Percentiles rank a stretch among this genome's conserved stretches.
These are phyloP conservation scores for Huntiella bhutanensis DNA, from an alignment of 2,329 filamentous ascomycete species.

Conservation along the genomic window DNA sequence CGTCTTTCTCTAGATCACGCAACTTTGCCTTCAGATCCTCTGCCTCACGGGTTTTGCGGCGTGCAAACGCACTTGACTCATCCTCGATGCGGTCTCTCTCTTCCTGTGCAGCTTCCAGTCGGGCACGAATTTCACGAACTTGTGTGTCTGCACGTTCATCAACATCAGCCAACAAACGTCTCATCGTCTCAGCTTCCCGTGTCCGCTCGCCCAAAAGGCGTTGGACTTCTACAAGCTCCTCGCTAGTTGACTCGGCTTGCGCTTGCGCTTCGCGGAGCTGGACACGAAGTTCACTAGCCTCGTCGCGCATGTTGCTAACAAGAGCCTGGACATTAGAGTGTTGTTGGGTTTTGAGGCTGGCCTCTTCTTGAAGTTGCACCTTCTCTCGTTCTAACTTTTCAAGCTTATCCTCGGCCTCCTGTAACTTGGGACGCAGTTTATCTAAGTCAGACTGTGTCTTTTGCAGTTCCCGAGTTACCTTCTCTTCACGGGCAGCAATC, in stretches of 20 bases:
- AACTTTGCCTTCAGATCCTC: slow-evolving; percentile 69
- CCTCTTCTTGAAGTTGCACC: slow-evolving; percentile 53
- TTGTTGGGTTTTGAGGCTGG: slow-evolving; percentile 67
- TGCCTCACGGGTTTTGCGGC: slow-evolving; percentile 60
- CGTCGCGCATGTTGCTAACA: slow-evolving; percentile 82
- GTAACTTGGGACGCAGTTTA: slow-evolving; percentile 41
- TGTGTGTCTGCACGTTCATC: slow-evolving; percentile 66
- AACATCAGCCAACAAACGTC: slow-evolving; percentile 67
- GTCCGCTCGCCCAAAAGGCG: slow-evolving; percentile 72
- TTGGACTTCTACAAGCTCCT: slow-evolving; percentile 79
- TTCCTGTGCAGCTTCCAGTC: slow-evolving; percentile 78
- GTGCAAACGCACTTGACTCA: slow-evolving; percentile 59
- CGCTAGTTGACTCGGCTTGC: slow-evolving; percentile 70
- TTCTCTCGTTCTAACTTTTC: slow-evolving; percentile 50
- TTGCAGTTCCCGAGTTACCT: slow-evolving; percentile 47
- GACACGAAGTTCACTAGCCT: slow-evolving; percentile 68
- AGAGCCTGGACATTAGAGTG: slow-evolving; percentile 70
- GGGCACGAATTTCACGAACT: slow-evolving; percentile 71
- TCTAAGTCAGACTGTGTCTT: slow-evolving; percentile 53
- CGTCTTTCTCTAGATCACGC: slow-evolving; percentile 61
- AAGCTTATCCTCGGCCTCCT: slow-evolving; percentile 55
- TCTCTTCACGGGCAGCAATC: slow-evolving; percentile 53
- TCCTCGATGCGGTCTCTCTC: slow-evolving; percentile 87
- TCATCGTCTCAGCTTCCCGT: slow-evolving; percentile 87
- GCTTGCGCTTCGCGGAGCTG: slow-evolving; percentile 80